Conservation (phyloP, 352 stramenopile genomes). For the Phytopythium boreale region DNA sequence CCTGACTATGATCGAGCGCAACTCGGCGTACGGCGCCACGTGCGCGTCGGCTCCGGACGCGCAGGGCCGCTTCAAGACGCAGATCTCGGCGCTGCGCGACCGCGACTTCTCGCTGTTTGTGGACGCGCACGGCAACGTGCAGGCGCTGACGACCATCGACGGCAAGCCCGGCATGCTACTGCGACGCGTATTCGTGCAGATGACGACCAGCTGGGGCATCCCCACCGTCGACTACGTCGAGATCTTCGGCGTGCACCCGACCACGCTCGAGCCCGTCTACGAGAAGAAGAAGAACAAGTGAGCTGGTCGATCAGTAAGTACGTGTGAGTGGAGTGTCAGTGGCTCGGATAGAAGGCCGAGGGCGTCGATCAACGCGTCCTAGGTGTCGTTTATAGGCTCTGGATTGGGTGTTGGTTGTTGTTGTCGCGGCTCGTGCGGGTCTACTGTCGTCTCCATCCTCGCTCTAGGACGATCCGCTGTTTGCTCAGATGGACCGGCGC, state of each 20-base stretch:
- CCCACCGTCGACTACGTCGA: constrained; percentile 82
- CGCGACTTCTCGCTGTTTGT: constrained; percentile 56
- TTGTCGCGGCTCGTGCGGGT: too few species aligned
- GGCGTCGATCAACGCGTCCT: not conserved
- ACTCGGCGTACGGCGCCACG: constrained; percentile 72
- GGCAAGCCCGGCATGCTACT: constrained; percentile 61
- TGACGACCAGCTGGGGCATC: constrained; percentile 80
- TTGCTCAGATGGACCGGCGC: constrained; percentile 44
- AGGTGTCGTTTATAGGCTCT: too few species aligned
- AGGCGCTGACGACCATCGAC: constrained; percentile 68
- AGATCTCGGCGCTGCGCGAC: constrained; percentile 69
- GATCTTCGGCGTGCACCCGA: constrained; percentile 71
- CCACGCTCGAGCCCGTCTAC: constrained; percentile 60
- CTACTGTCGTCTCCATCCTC: not conserved
- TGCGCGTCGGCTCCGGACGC: constrained; percentile 34
- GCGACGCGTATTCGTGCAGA: constrained; percentile 80
- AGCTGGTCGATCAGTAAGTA: not conserved
- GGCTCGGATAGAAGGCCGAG: not conserved
- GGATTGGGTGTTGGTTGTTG: not conserved
- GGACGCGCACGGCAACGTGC: constrained; percentile 51
- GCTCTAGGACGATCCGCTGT: too few species aligned
- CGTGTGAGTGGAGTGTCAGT: not conserved
- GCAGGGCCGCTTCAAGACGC: constrained; percentile 35
- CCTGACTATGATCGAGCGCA: constrained; percentile 85
- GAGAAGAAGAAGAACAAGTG: constrained; percentile 85